phyloP scores from a whole-genome alignment of 768 basidiomycete species.

The Russula sp. region DNA sequence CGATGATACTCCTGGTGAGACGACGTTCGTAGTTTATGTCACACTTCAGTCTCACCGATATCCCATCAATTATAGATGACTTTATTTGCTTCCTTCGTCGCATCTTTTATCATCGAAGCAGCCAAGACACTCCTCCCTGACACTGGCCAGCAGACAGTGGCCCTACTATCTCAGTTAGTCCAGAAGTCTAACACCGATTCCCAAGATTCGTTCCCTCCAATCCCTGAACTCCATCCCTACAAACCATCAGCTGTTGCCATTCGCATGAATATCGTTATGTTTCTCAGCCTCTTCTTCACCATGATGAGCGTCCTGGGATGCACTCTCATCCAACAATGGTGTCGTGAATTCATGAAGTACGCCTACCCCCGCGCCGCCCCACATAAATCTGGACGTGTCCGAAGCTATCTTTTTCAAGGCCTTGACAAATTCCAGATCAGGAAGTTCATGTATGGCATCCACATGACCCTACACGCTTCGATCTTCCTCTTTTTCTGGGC shows the following conservation, averaged over 20 bases:
- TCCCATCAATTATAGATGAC: not conserved
- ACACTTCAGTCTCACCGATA: not conserved
- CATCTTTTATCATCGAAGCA: slow-evolving; percentile 22
- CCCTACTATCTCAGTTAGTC: slow-evolving; percentile 3
- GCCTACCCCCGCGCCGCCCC: slow-evolving; percentile 1
- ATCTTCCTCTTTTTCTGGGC: slow-evolving; percentile 18
- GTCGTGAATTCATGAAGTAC: not conserved
- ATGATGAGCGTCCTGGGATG: slow-evolving; percentile 15
- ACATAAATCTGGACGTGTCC: slow-evolving; percentile 12
- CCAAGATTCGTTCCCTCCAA: not conserved
- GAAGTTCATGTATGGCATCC: slow-evolving; percentile 9
- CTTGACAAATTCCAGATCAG: slow-evolving; percentile 6
- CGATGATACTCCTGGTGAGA: slow-evolving; percentile 21
- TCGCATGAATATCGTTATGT: slow-evolving; percentile 17
- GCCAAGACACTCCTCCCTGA: slow-evolving; percentile 17
- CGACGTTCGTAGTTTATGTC: slow-evolving; percentile 6
- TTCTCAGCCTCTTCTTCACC: slow-evolving; percentile 15
- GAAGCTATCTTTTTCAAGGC: slow-evolving; percentile 5
- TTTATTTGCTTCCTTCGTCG: slow-evolving; percentile 22
- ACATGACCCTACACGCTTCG: slow-evolving; percentile 6
- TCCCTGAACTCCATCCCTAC: not conserved
- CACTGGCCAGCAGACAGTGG: not conserved
- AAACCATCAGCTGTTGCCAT: not conserved
- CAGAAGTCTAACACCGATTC: not conserved
- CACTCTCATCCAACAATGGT: slow-evolving; percentile 21